Evolutionary conservation across 345 rosid species (phyloP).

Genomic region (Toxicodendron radicans): DNA sequence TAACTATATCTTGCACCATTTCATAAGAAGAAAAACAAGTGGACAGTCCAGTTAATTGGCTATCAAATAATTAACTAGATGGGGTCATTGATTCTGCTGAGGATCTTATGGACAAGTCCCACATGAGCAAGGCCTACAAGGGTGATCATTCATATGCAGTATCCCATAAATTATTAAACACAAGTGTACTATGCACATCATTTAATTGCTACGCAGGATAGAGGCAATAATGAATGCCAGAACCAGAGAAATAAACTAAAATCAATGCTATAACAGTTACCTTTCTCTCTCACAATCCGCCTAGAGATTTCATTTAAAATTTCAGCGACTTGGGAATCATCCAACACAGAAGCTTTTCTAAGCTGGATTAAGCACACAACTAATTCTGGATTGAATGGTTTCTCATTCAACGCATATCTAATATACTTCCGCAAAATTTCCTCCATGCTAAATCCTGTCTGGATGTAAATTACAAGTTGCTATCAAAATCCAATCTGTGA

Average conservation of each 20-base stretch:
- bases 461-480: slow-evolving; percentile 39
- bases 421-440: slow-evolving; percentile 88
- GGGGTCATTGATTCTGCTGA: not conserved
- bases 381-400: slow-evolving; percentile 77
- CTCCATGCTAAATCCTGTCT: slow-evolving; percentile 94
- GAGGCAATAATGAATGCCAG: not conserved
- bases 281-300: slow-evolving; percentile 81
- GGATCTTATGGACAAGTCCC: not conserved
- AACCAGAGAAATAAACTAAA: not conserved
- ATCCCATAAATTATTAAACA: not conserved
- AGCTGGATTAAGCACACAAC: slow-evolving; percentile 66
- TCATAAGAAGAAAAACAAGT: not conserved
- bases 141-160: not conserved
- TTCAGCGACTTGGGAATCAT: slow-evolving; percentile 67
- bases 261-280: slow-evolving; percentile 29
- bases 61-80: not conserved
- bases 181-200: not conserved
- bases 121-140: not conserved
- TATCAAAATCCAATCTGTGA: slow-evolving; percentile 37
- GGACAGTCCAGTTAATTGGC: not conserved
- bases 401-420: slow-evolving; percentile 86
- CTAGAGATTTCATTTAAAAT: slow-evolving; percentile 80
- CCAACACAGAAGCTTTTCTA: slow-evolving; percentile 73
- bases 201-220: not conserved
- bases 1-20: slow-evolving; percentile 6